Base-by-base conservation (phyloP, 2,329 filamentous ascomycete genomes). In the Passalora sequoiae region DNA sequence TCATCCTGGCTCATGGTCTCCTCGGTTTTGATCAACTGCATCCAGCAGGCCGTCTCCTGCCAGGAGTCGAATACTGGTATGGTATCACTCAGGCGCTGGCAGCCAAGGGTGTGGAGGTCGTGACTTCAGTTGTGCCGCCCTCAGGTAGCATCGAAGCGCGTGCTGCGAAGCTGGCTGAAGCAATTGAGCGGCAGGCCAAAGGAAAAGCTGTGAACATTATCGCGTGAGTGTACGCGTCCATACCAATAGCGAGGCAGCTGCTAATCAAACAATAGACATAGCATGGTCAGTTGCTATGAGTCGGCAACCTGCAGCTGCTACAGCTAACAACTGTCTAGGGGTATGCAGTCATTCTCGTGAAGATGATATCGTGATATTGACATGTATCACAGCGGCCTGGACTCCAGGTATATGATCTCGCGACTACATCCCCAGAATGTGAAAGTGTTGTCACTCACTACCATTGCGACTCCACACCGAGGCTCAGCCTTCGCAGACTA, bases 391-490 rank as follows among this genome's bases (percentile, higher is more conserved):
- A 80, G 79, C 41, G 79, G 79, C 6, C 72, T 83, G 38, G 79
- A 83, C 58, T 72, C 79, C 22, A 70, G 79, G 45, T 80, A 80
- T 54, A 80, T 83, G 76, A 78, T 83, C 53, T 80, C 75, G 46
- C 70, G 66, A 30, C 63, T 82, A 16, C 69, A 71, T 38, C 77
- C 77, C 7, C 66, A 68, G 3, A 77, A 81, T 38, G 86, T 95
- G 52, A 87, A 86, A 60, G 85, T 95, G 46, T 73, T 89, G 27
- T 81, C 78, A 0, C 61, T 83, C 52, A 82, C 79, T 1, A 82
- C 79, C 0, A 74, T 83, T 44, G 77, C 78, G 2, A 77, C 75
- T 10, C 79, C 79, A 1, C 79, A 83, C 64, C 64, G 73, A 63
- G 77, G 78, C 3, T 80, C 76, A 19, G 71, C 77, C 4, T 77